These are phyloP conservation scores for Glonium stellatum DNA, from an alignment of 495 filamentous ascomycete genomes.

Conservation along the genomic window DNA sequence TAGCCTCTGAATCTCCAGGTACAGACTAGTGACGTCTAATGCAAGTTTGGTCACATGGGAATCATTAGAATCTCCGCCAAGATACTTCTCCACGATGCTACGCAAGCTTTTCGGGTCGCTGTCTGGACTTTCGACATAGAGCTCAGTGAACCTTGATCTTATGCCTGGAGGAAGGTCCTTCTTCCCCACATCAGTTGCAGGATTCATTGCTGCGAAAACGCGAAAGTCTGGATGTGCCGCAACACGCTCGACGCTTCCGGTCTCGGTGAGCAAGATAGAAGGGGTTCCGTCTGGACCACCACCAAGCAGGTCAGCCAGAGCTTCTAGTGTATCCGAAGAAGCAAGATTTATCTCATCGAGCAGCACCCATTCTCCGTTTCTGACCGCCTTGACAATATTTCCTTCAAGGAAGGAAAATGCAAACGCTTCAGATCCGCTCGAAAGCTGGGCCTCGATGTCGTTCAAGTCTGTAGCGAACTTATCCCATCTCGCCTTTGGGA, in stretches of 20 bases:
- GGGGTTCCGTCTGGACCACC: conserved; percentile 57
- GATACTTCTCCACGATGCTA: conserved; percentile 76
- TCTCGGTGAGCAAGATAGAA: conserved; percentile 83
- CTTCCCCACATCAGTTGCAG: conserved; percentile 94
- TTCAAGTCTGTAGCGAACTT: conserved; percentile 67
- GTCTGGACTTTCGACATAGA: conserved; percentile 87
- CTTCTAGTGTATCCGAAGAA: conserved; percentile 87
- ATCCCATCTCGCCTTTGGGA: conserved; percentile 59
- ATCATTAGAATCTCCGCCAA: conserved; percentile 57
- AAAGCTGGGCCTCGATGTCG: conserved; percentile 73
- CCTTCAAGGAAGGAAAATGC: conserved; percentile 95
- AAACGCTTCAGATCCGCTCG: conserved; percentile 70
- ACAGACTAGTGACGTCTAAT: conserved; percentile 73
- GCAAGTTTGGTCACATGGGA: conserved; percentile 54
- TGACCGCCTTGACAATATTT: conserved; percentile 81
- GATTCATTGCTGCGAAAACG: conserved; percentile 98
- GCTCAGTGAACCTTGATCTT: conserved; percentile 82
- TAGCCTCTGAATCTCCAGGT: conserved; percentile 76
- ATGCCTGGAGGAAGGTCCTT: conserved; percentile 81
- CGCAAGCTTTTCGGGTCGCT: conserved; percentile 73
- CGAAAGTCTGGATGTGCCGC: conserved; percentile 88
- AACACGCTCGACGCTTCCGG: conserved; percentile 80
- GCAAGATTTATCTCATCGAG: conserved; percentile 97
- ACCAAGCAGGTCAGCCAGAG: conserved; percentile 77
- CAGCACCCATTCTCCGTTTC: conserved; percentile 97